Evolutionary conservation across 257 asterid genomes (phyloP).

Genomic region (Thymus mandschuricus): DNA sequence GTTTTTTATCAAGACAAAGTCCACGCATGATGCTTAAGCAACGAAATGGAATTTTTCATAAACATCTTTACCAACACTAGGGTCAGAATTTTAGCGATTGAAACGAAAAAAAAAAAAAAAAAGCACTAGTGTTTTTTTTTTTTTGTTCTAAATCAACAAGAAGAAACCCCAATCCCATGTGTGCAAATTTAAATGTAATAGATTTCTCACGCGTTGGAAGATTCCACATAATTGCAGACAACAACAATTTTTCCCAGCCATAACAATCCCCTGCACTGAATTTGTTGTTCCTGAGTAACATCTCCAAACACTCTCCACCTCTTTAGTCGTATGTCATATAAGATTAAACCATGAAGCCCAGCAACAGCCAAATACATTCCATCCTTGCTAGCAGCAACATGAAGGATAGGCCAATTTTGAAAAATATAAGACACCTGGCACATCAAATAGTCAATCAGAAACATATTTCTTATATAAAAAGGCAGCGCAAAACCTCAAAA

Average conservation of each 20-base stretch:
- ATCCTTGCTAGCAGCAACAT: slow-evolving; percentile 99
- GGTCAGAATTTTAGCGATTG: slow-evolving; percentile 14
- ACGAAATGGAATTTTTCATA: not conserved
- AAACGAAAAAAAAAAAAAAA: slow-evolving; percentile 20
- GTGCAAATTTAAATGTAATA: slow-evolving; percentile 26
- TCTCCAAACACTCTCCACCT: slow-evolving; percentile 99
- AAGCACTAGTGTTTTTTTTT: not conserved
- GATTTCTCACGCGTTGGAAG: slow-evolving; percentile 76
- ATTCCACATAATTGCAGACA: slow-evolving; percentile 87
- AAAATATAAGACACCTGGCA: slow-evolving; percentile 93
- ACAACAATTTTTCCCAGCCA: slow-evolving; percentile 99
- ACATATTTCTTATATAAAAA: slow-evolving; percentile 11
- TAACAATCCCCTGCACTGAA: slow-evolving; percentile 93
- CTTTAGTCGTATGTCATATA: slow-evolving; percentile 86
- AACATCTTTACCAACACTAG: slow-evolving; percentile 21
- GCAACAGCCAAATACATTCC: slow-evolving; percentile 99
- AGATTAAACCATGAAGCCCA: slow-evolving; percentile 94
- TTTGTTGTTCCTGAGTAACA: slow-evolving; percentile 95
- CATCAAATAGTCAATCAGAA: slow-evolving; percentile 40
- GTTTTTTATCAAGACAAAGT: not conserved
- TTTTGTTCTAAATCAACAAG: slow-evolving; percentile 29
- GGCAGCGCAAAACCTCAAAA: slow-evolving; percentile 3
- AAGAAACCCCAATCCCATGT: slow-evolving; percentile 20
- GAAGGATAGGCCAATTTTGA: slow-evolving; percentile 98
- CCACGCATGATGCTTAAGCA: slow-evolving; percentile 11